These are phyloP conservation scores for Nemania diffusa DNA, from an alignment of 2,329 filamentous ascomycete genomes.

Conservation along the genomic window DNA sequence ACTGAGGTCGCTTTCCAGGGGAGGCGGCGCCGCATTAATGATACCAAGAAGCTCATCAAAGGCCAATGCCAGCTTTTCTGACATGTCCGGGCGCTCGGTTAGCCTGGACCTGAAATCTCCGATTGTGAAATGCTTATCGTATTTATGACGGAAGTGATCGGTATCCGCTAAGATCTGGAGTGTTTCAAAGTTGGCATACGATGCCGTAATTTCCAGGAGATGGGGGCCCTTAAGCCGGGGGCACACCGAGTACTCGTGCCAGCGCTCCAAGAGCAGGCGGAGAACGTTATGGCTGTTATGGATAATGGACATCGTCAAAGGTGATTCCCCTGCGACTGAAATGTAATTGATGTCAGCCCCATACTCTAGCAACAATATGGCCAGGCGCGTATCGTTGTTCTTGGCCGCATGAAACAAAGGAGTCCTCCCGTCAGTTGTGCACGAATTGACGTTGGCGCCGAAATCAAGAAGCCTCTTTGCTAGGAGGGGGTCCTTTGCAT, in stretches of 20 bases:
- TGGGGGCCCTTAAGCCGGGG: conserved; percentile 49
- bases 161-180: conserved; percentile 43
- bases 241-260: conserved; percentile 50
- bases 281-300: conserved; percentile 51
- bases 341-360: conserved; percentile 50
- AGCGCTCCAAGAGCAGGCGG: conserved; percentile 49
- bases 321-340: conserved; percentile 45
- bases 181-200: conserved; percentile 48
- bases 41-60: conserved; percentile 28
- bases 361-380: conserved; percentile 50
- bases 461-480: conserved; percentile 49
- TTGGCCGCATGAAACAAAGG: conserved; percentile 48
- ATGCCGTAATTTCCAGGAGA: conserved; percentile 45
- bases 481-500: conserved; percentile 44
- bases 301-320: conserved; percentile 49
- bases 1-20: background rate
- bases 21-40: conserved; percentile 13
- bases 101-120: conserved; percentile 30
- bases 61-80: conserved; percentile 24
- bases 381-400: conserved; percentile 47
- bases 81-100: conserved; percentile 15
- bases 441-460: conserved; percentile 45
- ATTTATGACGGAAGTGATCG: conserved; percentile 44
- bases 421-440: conserved; percentile 48
- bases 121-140: conserved; percentile 42